Conservation (phyloP, 2,329 filamentous ascomycete genomes). For the Colletotrichum euphorbiae region DNA sequence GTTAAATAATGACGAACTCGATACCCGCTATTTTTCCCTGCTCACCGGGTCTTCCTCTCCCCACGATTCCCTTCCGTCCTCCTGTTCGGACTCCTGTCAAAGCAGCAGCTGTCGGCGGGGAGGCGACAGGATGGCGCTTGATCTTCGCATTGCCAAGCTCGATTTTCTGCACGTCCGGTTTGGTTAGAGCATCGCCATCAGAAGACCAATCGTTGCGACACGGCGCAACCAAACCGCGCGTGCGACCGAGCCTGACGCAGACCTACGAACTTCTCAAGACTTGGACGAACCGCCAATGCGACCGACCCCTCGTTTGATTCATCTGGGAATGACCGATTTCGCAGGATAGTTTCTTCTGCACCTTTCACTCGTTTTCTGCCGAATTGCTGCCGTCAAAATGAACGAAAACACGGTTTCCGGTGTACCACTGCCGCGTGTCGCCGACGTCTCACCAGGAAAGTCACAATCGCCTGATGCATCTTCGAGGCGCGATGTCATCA, state of each 20-base stretch:
- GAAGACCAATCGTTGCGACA: neutral
- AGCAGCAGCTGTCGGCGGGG: slow-evolving; percentile 5
- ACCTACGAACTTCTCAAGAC: slow-evolving; percentile 1
- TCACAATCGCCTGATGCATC: neutral
- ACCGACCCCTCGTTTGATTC: slow-evolving; percentile 11
- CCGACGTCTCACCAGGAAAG: neutral
- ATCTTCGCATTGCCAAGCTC: neutral
- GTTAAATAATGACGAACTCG: slow-evolving; percentile 35
- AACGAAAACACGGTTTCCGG: slow-evolving; percentile 5
- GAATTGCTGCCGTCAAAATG: slow-evolving; percentile 14
- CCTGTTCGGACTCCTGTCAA: neutral
- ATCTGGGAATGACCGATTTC: neutral
- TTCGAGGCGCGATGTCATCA: slow-evolving; percentile 17
- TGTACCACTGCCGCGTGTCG: neutral
- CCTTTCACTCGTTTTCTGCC: slow-evolving; percentile 20
- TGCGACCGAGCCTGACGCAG: neutral
- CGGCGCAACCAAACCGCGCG: neutral
- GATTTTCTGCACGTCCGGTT: neutral
- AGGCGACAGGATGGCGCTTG: slow-evolving; percentile 18
- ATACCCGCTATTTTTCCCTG: slow-evolving; percentile 28
- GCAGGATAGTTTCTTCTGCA: neutral
- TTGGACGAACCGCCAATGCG: slow-evolving; percentile 2
- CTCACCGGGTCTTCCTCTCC: neutral
- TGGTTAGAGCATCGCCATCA: slow-evolving; percentile 7
- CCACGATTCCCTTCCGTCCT: neutral